phyloP scores from a whole-genome alignment of 768 basidiomycete genomes.

The Holtermanniella nyarrowii region DNA sequence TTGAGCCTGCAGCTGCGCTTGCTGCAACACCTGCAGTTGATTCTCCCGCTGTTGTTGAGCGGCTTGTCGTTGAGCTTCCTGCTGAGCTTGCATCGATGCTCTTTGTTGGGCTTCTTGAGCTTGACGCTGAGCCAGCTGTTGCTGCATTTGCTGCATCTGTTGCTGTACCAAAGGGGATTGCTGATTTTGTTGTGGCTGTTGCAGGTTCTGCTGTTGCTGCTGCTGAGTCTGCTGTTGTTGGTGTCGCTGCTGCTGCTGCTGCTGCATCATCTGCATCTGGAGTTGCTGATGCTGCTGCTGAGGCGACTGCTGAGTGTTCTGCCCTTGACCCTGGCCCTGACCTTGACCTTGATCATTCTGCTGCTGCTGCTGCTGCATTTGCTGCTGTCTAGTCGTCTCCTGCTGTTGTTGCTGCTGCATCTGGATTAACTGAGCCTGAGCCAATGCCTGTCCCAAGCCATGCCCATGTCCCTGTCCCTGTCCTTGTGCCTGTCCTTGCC shows the following conservation, averaged over 20 bases:
- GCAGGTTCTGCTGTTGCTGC: slow-evolving; percentile 5
- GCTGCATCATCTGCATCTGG: slow-evolving; percentile 1
- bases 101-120: slow-evolving; percentile 3
- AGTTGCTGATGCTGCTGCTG: slow-evolving; percentile 3
- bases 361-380: slow-evolving; percentile 4
- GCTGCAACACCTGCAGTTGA: slow-evolving; percentile 4
- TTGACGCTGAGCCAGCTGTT: slow-evolving; percentile 9
- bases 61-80: slow-evolving; percentile 4
- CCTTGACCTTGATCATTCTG: no score
- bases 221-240: slow-evolving; percentile 8
- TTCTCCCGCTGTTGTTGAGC: background rate
- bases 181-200: slow-evolving; percentile 3
- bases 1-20: background rate
- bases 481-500: background rate
- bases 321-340: no score
- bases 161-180: slow-evolving; percentile 4
- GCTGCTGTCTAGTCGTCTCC: background rate
- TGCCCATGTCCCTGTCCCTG: background rate
- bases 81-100: background rate
- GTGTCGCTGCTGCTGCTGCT: slow-evolving; percentile 1
- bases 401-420: slow-evolving; percentile 4
- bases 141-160: slow-evolving; percentile 5
- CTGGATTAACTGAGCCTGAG: background rate
- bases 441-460: slow-evolving; percentile 1
- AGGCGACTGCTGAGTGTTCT: slow-evolving; percentile 1